Conservation (phyloP, 1,284 basidiomycete species). For the Ganoderma meredithae region DNA sequence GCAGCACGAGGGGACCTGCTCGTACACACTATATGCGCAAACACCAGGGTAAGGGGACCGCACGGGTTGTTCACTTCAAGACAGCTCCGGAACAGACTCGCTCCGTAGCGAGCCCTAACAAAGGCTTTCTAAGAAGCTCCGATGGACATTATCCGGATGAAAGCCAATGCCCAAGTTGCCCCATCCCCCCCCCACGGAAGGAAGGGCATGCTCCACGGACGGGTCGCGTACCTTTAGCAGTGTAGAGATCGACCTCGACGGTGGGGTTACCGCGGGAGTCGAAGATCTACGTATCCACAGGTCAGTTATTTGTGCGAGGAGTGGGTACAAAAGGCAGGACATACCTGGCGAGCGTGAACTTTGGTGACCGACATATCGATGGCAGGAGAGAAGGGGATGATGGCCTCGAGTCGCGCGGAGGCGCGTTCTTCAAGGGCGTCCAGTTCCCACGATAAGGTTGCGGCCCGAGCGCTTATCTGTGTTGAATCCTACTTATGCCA, state of each 20-base stretch:
- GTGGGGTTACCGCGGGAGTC: slow-evolving; percentile 97
- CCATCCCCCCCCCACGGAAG: slow-evolving; percentile 9
- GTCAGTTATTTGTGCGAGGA: slow-evolving; percentile 7
- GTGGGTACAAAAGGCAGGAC: slow-evolving; percentile 22
- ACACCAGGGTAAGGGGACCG: not conserved
- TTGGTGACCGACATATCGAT: slow-evolving; percentile 84
- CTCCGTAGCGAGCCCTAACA: not conserved
- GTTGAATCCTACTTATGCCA: slow-evolving; percentile 12
- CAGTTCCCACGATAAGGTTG: slow-evolving; percentile 26
- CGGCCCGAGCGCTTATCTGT: slow-evolving; percentile 27
- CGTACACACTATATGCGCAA: not conserved
- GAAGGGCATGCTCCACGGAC: slow-evolving; percentile 14
- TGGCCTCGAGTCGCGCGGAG: slow-evolving; percentile 18
- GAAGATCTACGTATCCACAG: slow-evolving; percentile 90
- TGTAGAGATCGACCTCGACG: slow-evolving; percentile 94
- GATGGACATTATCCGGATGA: not conserved
- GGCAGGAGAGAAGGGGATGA: slow-evolving; percentile 35
- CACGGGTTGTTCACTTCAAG: not conserved
- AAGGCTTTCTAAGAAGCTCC: not conserved
- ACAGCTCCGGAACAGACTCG: not conserved
- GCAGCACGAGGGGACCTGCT: not conserved
- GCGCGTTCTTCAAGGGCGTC: slow-evolving; percentile 29
- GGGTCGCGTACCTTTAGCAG: slow-evolving; percentile 72
- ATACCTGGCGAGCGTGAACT: slow-evolving; percentile 88
- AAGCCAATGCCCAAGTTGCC: not conserved